Evolutionary conservation across 1,139 yeast genomes (phyloP).

Genomic region (Pneumocystis murina): DNA sequence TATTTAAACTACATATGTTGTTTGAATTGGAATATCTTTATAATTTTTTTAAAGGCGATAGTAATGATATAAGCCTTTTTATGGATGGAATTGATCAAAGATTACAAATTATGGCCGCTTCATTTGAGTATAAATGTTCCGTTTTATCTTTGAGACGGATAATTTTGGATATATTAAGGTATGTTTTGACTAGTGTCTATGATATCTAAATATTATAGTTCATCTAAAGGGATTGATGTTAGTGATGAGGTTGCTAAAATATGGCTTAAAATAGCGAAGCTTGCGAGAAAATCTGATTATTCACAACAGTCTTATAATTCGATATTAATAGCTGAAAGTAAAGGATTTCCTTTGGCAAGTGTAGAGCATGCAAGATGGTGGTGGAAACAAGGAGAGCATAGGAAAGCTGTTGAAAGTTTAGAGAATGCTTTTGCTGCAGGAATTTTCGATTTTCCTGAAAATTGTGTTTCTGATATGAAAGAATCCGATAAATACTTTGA

Average conservation of each 20-base stretch:
- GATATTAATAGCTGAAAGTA: conserved; percentile 51
- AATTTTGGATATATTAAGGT: conserved; percentile 8
- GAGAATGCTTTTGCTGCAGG: conserved; percentile 28
- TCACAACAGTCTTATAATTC: conserved; percentile 61
- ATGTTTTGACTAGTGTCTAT: background rate
- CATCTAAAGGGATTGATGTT: background rate
- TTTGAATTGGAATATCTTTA: conserved; percentile 36
- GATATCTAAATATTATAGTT: conserved; percentile 3
- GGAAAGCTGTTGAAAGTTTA: conserved; percentile 65
- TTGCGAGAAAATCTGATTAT: conserved; percentile 55
- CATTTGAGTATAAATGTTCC: conserved; percentile 25
- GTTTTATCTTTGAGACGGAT: conserved; percentile 24
- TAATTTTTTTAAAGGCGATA: conserved; percentile 17
- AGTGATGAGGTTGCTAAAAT: conserved; percentile 31
- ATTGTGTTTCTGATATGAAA: conserved; percentile 3
- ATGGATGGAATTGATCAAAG: conserved; percentile 21
- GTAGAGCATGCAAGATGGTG: conserved; percentile 70
- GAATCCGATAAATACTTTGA: background rate
- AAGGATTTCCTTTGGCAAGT: conserved; percentile 38
- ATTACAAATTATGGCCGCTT: conserved; percentile 23
- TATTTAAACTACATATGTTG: conserved; percentile 56
- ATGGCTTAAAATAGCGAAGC: conserved; percentile 45
- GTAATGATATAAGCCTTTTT: conserved; percentile 20
- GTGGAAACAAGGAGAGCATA: conserved; percentile 84
- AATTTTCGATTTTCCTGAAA: conserved; percentile 10